A percentile compares a stretch with the other conserved stretches of the same genome.
These are phyloP conservation scores for Cryptococcus jaspeensis DNA, from an alignment of 1,284 basidiomycete genomes.

Conservation along the genomic window DNA sequence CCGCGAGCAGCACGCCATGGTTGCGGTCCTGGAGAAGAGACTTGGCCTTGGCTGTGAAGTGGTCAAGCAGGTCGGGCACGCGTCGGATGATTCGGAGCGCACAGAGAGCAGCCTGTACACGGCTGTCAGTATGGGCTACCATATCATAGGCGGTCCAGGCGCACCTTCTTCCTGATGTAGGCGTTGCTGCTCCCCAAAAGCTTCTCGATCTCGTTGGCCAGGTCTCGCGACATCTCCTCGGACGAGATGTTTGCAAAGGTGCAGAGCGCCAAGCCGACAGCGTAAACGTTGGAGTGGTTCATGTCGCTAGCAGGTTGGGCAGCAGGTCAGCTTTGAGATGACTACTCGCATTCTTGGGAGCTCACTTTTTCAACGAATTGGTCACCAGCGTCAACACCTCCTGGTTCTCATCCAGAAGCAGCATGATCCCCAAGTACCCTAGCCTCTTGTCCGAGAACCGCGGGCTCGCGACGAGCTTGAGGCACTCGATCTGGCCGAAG, in stretches of 20 bases:
- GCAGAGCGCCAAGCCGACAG: slow-evolving; percentile 93
- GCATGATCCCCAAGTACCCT: slow-evolving; percentile 97
- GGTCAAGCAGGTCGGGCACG: slow-evolving; percentile 93
- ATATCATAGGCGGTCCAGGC: slow-evolving; percentile 12
- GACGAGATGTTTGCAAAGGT: slow-evolving; percentile 99
- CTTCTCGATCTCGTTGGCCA: slow-evolving; percentile 97
- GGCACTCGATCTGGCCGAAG: slow-evolving; percentile 99
- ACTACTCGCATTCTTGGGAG: slow-evolving; percentile 17
- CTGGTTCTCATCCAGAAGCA: slow-evolving; percentile 95
- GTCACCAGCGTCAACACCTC: slow-evolving; percentile 97
- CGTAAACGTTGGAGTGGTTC: slow-evolving; percentile 99
- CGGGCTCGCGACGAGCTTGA: slow-evolving; percentile 98
- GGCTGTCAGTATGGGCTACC: no score
- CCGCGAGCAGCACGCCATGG: slow-evolving; percentile 90
- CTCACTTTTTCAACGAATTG: slow-evolving; percentile 97
- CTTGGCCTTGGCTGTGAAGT: slow-evolving; percentile 86
- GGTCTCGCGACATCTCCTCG: slow-evolving; percentile 96
- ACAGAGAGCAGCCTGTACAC: slow-evolving; percentile 80
- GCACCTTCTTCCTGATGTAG: slow-evolving; percentile 97
- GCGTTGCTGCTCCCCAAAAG: slow-evolving; percentile 95
- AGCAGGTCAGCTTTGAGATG: not conserved
- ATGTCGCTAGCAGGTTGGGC: slow-evolving; percentile 69
- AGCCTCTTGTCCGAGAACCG: slow-evolving; percentile 95
- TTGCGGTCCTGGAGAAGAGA: slow-evolving; percentile 92
- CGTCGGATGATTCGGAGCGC: slow-evolving; percentile 95